Evolutionary conservation across 768 basidiomycete genomes (phyloP).

Genomic region (Auriscalpium vulgare): DNA sequence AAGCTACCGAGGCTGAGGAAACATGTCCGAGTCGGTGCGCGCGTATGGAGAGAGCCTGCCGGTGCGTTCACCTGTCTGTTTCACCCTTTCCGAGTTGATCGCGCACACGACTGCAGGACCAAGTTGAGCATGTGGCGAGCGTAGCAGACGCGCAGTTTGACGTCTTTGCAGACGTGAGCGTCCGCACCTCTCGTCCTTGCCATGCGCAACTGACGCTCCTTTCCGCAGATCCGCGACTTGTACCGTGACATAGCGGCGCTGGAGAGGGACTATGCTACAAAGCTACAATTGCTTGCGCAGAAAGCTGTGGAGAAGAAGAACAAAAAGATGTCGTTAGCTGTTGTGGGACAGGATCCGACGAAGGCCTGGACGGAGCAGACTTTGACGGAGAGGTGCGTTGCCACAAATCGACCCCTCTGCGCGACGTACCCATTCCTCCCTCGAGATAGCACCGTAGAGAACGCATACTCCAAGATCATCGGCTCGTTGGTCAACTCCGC

Average conservation of each 20-base stretch:
- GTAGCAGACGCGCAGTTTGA: slow-evolving; percentile 11
- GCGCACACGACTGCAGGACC: slow-evolving; percentile 3
- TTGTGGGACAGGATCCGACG: slow-evolving; percentile 62
- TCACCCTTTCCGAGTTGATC: neutral
- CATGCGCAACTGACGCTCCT: neutral
- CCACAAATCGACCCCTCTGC: neutral
- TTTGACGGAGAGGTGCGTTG: slow-evolving; percentile 45
- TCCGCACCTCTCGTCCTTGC: neutral
- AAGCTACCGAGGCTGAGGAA: too few species aligned
- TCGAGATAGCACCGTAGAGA: slow-evolving; percentile 53
- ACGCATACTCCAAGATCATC: slow-evolving; percentile 63
- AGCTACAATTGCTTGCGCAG: slow-evolving; percentile 56
- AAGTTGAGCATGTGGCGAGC: slow-evolving; percentile 18
- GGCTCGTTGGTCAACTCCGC: slow-evolving; percentile 49
- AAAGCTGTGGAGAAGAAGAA: slow-evolving; percentile 67
- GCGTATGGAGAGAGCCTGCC: slow-evolving; percentile 15
- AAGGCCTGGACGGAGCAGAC: slow-evolving; percentile 49
- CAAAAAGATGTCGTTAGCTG: slow-evolving; percentile 44
- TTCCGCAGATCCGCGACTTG: slow-evolving; percentile 58
- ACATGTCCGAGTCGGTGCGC: neutral
- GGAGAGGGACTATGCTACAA: slow-evolving; percentile 74
- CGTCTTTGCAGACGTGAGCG: slow-evolving; percentile 9
- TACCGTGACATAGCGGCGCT: slow-evolving; percentile 57
- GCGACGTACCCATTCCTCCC: neutral
- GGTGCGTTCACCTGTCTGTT: slow-evolving; percentile 2